phyloP scores from a whole-genome alignment of 345 rosid species.

The Salix arbutifolia region DNA sequence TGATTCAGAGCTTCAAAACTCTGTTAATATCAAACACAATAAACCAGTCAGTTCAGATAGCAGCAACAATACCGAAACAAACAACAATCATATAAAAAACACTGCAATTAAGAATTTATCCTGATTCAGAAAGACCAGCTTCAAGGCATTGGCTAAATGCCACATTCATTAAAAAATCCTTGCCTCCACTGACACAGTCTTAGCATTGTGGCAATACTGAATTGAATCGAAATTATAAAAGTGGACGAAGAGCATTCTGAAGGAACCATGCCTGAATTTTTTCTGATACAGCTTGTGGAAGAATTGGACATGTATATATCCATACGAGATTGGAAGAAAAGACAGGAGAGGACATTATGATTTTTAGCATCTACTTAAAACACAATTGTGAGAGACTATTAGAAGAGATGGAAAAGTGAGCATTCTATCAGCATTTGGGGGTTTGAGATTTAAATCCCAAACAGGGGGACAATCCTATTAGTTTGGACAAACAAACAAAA shows the following conservation, averaged over 20 bases:
- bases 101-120: neutral
- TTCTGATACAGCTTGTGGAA: neutral
- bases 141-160: neutral
- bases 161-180: neutral
- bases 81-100: neutral
- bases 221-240: neutral
- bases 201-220: neutral
- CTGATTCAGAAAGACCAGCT: neutral
- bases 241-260: neutral
- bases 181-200: neutral
- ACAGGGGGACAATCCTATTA: too few species aligned
- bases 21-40: slow-evolving; percentile 34
- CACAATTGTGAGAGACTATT: neutral
- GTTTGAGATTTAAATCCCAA: neutral
- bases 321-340: too few species aligned
- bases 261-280: neutral
- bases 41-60: neutral
- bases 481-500: neutral
- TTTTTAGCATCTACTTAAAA: neutral
- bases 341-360: neutral
- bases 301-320: too few species aligned
- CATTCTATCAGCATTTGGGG: neutral
- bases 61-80: neutral
- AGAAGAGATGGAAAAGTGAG: neutral
- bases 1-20: slow-evolving; percentile 99